Evolutionary conservation across 345 rosid genomes (phyloP), one percentile per base, ranked within the genome.

Genomic region (Linum tenue): DNA sequence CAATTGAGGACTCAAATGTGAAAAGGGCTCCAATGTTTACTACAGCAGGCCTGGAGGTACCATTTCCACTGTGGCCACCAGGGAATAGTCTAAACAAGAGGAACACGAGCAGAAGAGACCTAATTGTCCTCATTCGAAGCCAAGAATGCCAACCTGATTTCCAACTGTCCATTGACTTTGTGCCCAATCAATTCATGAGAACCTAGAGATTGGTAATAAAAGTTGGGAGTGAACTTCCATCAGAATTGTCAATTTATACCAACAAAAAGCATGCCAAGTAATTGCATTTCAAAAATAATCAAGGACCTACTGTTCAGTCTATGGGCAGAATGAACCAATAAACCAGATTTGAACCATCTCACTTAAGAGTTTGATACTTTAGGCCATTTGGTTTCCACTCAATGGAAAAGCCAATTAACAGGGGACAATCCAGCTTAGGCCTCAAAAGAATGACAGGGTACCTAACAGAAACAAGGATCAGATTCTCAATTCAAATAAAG

Each of bases 11-110:
- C 62, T 85, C 64, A 40, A 78, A 71, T n/a, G 77, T 62, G 78
- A 92, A 84, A 64, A 92, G 69, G 17, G 95, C 86, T 60, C 98
- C 97, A 68, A 90, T 66, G 59, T 79, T 83, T 40, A 86, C 87
- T 75, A 75, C 79, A 71, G 78, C 70, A 62, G 98, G 95, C 58
- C 87, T 84, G 37, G 84, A 69, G n/a, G 83, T 71, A 56, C 61
- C 72, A 72, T 78, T 84, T 76, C 56, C 64, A 66, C 83, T 59
- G 42, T 42, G 62, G 63, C 81, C 90, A 44, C 56, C 51, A 36
- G 76, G 69, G 51, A 77, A 72, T 57, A 57, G 68, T 40, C 73
- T 82, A 37, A 69, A 63, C 69, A 65, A 76, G 59, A 78, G 65
- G 61, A 69, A 72, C 14, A 83, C 59, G 56, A 72, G 64, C 16